Evolutionary conservation across 129 eudicot species (phyloP).

Genomic region (Flaveria bidentis): DNA sequence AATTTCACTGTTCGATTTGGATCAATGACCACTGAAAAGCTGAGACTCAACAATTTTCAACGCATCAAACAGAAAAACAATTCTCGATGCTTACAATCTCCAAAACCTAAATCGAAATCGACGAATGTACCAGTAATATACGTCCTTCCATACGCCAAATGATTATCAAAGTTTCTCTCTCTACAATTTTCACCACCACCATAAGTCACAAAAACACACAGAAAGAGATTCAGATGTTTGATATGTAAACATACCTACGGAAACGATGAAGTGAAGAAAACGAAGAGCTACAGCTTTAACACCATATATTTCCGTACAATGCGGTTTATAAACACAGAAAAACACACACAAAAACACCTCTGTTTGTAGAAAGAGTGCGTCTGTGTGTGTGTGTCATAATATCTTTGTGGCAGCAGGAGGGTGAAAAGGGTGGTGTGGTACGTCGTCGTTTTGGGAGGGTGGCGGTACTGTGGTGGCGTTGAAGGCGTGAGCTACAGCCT

Average conservation of each 20-base stretch:
- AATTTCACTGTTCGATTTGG: constrained; percentile 27
- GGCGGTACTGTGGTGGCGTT: constrained; percentile 14
- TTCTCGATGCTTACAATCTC: constrained; percentile 22
- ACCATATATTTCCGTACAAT: constrained; percentile 33
- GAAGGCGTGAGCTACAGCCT: constrained; percentile 28
- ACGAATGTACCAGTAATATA: constrained; percentile 21
- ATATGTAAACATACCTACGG: neutral
- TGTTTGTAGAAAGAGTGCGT: constrained; percentile 19
- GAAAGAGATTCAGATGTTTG: neutral
- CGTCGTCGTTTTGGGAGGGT: constrained; percentile 41
- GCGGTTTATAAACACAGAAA: constrained; percentile 22
- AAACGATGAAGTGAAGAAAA: constrained; percentile 19
- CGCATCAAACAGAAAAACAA: constrained; percentile 18
- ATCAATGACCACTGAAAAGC: constrained; percentile 14
- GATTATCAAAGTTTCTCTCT: neutral
- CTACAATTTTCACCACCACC: no score
- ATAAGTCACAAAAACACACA: neutral
- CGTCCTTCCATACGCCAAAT: constrained; percentile 10
- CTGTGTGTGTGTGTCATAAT: constrained; percentile 25
- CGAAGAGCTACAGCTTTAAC: neutral
- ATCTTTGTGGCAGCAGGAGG: constrained; percentile 33
- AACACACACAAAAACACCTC: constrained; percentile 3
- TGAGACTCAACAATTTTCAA: neutral
- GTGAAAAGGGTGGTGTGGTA: constrained; percentile 21
- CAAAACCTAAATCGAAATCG: neutral